phyloP scores from a whole-genome alignment of 2,329 filamentous ascomycete species.

The Colletotrichum karsti region DNA sequence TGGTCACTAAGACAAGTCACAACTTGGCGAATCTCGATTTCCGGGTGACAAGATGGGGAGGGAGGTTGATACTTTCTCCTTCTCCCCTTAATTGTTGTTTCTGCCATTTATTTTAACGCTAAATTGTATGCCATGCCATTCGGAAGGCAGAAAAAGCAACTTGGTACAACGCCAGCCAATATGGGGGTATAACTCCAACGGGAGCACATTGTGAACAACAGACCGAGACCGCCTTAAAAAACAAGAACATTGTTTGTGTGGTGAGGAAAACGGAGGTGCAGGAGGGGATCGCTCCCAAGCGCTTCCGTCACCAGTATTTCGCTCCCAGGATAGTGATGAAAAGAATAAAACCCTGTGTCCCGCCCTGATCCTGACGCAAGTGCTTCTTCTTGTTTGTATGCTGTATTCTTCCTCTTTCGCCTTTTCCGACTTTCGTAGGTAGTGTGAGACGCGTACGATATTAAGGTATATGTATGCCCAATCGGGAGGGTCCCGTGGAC shows the following conservation, averaged over 20 bases:
- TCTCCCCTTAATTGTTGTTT: not conserved
- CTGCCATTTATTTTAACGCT: not conserved
- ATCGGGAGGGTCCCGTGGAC: no score
- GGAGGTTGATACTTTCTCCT: no score
- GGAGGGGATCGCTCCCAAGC: not conserved
- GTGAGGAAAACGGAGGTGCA: not conserved
- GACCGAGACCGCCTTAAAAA: not conserved
- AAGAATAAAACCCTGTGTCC: not conserved
- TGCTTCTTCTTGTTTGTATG: not conserved
- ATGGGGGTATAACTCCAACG: slow-evolving; percentile 22
- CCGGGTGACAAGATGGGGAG: no score
- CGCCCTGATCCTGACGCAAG: not conserved
- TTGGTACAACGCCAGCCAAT: not conserved
- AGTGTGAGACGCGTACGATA: not conserved
- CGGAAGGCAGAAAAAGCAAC: not conserved
- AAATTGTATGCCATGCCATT: no score
- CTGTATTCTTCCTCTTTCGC: not conserved
- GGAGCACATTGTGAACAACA: slow-evolving; percentile 8
- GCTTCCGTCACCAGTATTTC: not conserved
- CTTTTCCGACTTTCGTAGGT: not conserved
- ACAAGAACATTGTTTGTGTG: not conserved
- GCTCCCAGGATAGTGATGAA: not conserved
- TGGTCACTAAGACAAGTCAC: no score
- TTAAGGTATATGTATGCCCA: not conserved
- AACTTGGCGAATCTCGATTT: no score